These are phyloP conservation scores for Cyamopsis tetragonoloba DNA, from an alignment of 306 rosid genomes.

Conservation along the genomic window DNA sequence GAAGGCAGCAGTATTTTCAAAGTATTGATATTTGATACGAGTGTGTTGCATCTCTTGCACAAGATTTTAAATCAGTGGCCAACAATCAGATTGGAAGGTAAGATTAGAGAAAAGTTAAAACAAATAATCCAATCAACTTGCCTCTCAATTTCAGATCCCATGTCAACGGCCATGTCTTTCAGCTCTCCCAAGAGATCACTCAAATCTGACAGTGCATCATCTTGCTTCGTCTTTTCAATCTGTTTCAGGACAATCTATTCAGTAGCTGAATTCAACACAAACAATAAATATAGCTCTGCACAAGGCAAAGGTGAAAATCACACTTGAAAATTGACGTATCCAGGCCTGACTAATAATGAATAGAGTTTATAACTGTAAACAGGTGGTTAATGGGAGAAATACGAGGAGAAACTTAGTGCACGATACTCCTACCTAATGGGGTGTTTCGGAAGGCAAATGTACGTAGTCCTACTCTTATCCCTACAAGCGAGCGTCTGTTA, in stretches of 20 bases:
- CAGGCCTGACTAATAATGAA: constrained; percentile 11
- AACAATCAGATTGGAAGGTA: constrained; percentile 7
- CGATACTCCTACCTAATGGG: no score
- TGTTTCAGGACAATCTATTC: constrained; percentile 30
- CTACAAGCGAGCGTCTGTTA: no score
- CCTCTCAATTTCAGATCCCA: constrained; percentile 84
- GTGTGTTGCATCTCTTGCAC: no score
- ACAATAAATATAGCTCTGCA: not conserved
- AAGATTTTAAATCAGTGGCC: not conserved
- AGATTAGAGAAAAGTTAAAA: not conserved
- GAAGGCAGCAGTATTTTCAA: no score
- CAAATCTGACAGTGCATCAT: constrained; percentile 71
- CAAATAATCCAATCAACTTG: constrained; percentile 19
- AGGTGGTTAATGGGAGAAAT: not conserved
- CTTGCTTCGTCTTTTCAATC: constrained; percentile 80
- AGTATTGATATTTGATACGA: no score
- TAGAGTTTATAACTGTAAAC: no score
- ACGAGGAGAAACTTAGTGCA: not conserved
- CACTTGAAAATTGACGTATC: not conserved
- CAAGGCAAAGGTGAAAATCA: not conserved
- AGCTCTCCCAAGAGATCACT: constrained; percentile 81
- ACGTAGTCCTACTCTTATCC: no score
- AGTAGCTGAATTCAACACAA: constrained; percentile 12
- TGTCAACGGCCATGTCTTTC: constrained; percentile 86
- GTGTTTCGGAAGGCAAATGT: no score